Evolutionary conservation across 2,329 filamentous ascomycete species (phyloP), one percentile per base, ranked within the genome.

Genomic region (Neopestalotiopsis sp.): DNA sequence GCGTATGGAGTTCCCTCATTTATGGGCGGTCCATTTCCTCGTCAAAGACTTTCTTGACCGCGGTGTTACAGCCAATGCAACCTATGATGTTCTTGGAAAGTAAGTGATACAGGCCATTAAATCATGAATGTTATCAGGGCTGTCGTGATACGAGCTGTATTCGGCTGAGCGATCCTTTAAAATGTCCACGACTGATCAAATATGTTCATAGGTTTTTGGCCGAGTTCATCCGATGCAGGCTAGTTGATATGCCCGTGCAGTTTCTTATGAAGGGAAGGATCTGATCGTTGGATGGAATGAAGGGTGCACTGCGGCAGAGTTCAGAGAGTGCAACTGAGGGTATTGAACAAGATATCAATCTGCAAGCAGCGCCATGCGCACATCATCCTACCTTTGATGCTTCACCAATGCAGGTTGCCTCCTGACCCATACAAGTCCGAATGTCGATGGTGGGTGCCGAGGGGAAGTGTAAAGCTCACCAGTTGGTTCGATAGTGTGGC

Each of bases 31-130:
- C 45, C 78, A 80, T 65, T 80, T 80, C 69, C 72, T 85, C 49
- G 72, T 86, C 28, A 79, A 84, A 67, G 83, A 85, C 70, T 83
- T 84, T 70, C 74, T 85, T 7, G 82, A 84, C 65, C 76, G 82
- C 0, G 82, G 82, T 0, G 83, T 81, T 72, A 79, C 82, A 64
- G 80, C 81, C 4, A 83, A 80, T 45, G 78, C 77, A 61, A 79
- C 79, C 1, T 84, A 84, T 61, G 84, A 85, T 73, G 82, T 80
- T 1, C 72, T 85, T 17, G 84, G 83, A 0, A 86, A 86, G 78
- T 56, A 17, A 56, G 49, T 56, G 6, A 17, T n/a, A n/a, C 6
- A 9, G 6, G 83, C 20, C 49, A 14, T 56, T 38, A 7, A 38
- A 38, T 38, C 6, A 10, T 10, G 34, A 2, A 10, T 10, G 34